Evolutionary conservation across 2,329 filamentous ascomycete species (phyloP), one percentile per base, ranked within the genome.

Genomic region (Trichoderma semiorbis): DNA sequence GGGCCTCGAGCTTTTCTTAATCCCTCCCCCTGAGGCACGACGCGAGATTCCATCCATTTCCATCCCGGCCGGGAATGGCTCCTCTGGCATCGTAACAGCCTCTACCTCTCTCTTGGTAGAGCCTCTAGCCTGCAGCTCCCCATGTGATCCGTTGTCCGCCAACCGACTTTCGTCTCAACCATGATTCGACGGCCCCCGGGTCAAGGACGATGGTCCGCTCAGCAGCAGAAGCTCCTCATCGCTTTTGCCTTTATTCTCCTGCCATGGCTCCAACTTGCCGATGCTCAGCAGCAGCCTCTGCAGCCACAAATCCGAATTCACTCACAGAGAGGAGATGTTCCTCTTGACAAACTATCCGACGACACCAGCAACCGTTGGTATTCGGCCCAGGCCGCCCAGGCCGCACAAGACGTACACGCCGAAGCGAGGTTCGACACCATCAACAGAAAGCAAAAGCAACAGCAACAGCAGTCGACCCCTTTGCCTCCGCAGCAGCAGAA

Each of bases 171-270:
- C 62, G 34, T 53, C 58, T 63, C 39, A 77, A 76, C 77, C 74
- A 92, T 91, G 89, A 84, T 88, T 85, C 89, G 87, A 87, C 88
- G 89, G 85, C 88, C 88, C 80, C 85, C 86, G 78, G 87, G 86
- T 83, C 86, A 87, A 81, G 85, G 84, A 79, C 83, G 84, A 83
- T 81, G 83, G 83, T 79, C 81, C 79, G 81, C 80, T 74, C 80
- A 81, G 73, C 83, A 85, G 80, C 81, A 83, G 77, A 83, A 81
- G 79, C 80, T 83, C 77, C 77, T 87, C 79, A 78, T 89, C 79
- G 86, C 88, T 80, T 84, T 90, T 79, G 87, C 86, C 76, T 80
- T 90, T 74, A 82, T 91, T 71, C 80, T 91, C 70, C 79, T 91
- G 72, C 87, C 88, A 68, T 87, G 84, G 82, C 77, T 85, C 61